Percentiles rank a stretch among this genome's conserved stretches.
Evolutionary conservation across 2,329 filamentous ascomycete genomes (phyloP).

Genomic region (Furcasterigmium sp.): DNA sequence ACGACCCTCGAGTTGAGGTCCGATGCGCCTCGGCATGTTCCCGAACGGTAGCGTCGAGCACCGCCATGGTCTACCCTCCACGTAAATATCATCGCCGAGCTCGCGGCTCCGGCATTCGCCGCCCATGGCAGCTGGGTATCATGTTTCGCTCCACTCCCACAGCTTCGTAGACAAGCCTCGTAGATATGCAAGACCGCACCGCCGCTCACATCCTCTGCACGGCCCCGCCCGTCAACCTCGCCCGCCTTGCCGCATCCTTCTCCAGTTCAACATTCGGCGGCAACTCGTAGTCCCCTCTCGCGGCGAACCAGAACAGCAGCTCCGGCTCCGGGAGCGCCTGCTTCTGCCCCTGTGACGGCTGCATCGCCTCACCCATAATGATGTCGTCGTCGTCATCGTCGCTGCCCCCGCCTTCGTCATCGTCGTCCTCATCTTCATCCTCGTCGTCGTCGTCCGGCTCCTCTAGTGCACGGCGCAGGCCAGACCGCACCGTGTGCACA

Average conservation of each 20-base stretch:
- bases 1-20: too few species aligned
- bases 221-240: constrained; percentile 4
- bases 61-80: too few species aligned
- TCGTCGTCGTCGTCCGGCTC: constrained; percentile 52
- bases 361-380: constrained; percentile 18
- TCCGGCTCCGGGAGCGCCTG: constrained; percentile 34
- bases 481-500: constrained; percentile 66
- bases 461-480: constrained; percentile 52
- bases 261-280: constrained; percentile 39
- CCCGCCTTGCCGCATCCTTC: constrained; percentile 22
- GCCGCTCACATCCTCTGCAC: background rate
- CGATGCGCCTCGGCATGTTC: too few species aligned
- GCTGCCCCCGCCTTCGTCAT: constrained; percentile 42
- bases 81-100: too few species aligned
- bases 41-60: too few species aligned
- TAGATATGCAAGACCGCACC: background rate
- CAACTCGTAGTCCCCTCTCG: constrained; percentile 38
- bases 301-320: constrained; percentile 39
- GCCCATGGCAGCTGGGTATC: constrained; percentile 9
- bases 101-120: too few species aligned
- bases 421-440: constrained; percentile 51
- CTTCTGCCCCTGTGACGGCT: constrained; percentile 19
- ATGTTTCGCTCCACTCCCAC: constrained; percentile 1
- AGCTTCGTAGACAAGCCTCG: background rate
- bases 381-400: constrained; percentile 23